Evolutionary conservation across 2,329 filamentous ascomycete genomes (phyloP), one percentile per base, ranked within the genome.

Genomic region (Elsinoe arachidis): DNA sequence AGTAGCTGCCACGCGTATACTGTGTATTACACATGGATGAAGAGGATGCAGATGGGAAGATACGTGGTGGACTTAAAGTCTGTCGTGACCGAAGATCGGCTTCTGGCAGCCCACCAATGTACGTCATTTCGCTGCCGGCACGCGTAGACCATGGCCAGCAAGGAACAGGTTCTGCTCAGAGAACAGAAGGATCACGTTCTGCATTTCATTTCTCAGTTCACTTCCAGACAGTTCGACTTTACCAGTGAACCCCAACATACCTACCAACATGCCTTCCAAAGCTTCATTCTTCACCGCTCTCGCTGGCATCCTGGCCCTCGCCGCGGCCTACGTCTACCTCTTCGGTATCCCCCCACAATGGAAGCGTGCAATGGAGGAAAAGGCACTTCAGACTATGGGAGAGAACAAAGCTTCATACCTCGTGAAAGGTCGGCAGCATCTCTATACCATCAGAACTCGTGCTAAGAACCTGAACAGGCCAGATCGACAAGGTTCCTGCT

Each of bases 361-460:
- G 57, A 78, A 78, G 67, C 72, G 73, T 57, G 69, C 73, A 60
- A 65, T 78, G 60, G 74, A 78, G 62, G 68, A 72, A 30, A 67
- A 72, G 56, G 76, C 75, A 3, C 68, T 78, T 38, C 67, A 76
- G 61, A 76, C 74, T n/a, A 78, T 78, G 74, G 76, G 76, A 59
- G 75, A 78, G 64, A 78, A 78, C 68, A 78, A 78, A 63, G 66
- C 68, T 7, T 69, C 67, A 9, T 69, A 69, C 56, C 51, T 70
- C 54, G 62, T 67, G 35, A 70, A 70, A 55, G 61, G 60, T 58
- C 39, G 15, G 57, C 15, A 10, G 6, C 23, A 10, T 21, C 14
- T 11, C 12, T 17, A 39, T 33, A 7, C 14, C 33, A 15, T 3
- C 10, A 33, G 19, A 3, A 12, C 2, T 7, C 11, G 9, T 4